Base-by-base conservation (phyloP, 345 rosid species). In the Syzygium oleosum region DNA sequence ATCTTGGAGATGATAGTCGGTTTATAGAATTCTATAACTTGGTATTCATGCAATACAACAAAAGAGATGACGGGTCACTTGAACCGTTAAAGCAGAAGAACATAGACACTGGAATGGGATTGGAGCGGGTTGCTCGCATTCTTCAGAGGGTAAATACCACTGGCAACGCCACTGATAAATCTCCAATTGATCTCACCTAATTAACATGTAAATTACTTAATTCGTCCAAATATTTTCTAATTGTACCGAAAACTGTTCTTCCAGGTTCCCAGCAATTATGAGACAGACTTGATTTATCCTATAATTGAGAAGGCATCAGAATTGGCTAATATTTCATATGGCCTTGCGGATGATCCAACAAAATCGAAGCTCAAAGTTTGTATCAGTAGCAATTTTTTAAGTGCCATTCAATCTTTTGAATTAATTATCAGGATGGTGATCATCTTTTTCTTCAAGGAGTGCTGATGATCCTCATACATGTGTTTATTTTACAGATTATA, bases 11-110 rank as follows among this genome's bases (percentile, higher is more conserved):
- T 92, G 99, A 93, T 91, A 91, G 92, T 41, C 93, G 99, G 89
- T 98, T 98, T 79, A 92, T 98, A 87, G 99, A 98, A 92, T 96
- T 95, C 92, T 98, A 98, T 90, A 98, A 98, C 87, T 92, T 98
- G 88, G 99, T 98, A 53, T 98, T 95, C 93, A 95, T 98, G 99
- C 96, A 96, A 91, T 98, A 94, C 91, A 97, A 97, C 91, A 96
- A 92, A 93, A 93, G 87, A 91, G 98, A 96, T 84, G 98, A 94
- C 58, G 95, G 98, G 84, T 87, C 94, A 65, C 95, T 97, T 49
- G 98, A 97, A 90, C 98, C 96, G 19, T 92, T 95, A 90, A 96
- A 95, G 91, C 98, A 97, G 91, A 93, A 94, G 93, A 95, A 94
- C 89, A 96, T 97, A 90, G 99, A 97, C 91, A 96, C 99, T 77